Evolutionary conservation across 345 rosid genomes (phyloP).

Genomic region (Rhodamnia rubescens): DNA sequence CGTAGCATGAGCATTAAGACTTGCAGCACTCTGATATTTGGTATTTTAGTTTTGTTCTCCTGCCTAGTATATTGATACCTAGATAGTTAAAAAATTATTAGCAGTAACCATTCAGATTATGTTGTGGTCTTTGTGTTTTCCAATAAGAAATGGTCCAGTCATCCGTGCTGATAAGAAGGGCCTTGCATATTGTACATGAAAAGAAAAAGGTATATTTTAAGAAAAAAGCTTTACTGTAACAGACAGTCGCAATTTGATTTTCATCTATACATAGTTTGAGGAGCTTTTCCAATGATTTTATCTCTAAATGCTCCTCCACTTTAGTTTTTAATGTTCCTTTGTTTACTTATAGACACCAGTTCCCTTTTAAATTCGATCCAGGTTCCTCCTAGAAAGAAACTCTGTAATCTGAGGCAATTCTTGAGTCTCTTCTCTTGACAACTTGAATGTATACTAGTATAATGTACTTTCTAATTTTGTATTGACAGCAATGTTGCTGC

Average conservation of each 20-base stretch:
- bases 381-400: background rate
- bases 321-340: background rate
- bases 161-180: background rate
- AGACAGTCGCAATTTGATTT: background rate
- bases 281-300: background rate
- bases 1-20: background rate
- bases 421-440: background rate
- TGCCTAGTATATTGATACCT: background rate
- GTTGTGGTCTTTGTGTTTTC: background rate
- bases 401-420: background rate
- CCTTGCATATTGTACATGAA: background rate
- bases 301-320: background rate
- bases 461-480: background rate
- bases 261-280: background rate
- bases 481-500: constrained; percentile 86
- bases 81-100: background rate
- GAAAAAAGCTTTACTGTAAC: background rate
- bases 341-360: background rate
- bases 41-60: background rate
- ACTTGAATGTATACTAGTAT: background rate
- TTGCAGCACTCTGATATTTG: background rate
- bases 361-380: background rate
- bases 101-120: background rate
- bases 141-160: background rate
- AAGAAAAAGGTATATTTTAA: background rate